A percentile compares a stretch with the other conserved stretches of the same genome.
phyloP scores from a whole-genome alignment of 768 basidiomycete genomes.

The Hemileccinum impolitum region DNA sequence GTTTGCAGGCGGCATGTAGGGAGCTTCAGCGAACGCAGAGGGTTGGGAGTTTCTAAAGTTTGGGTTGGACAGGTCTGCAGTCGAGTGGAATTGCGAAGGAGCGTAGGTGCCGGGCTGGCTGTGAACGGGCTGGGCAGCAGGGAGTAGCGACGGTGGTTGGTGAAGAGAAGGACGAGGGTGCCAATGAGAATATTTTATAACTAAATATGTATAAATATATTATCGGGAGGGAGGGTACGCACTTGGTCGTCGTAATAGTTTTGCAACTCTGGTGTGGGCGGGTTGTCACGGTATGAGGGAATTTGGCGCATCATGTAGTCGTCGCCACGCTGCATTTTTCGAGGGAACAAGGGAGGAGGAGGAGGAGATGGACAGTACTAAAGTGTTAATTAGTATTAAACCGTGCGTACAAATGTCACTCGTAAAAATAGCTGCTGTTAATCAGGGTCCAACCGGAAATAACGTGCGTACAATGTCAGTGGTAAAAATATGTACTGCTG shows the following conservation, averaged over 20 bases:
- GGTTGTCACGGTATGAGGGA: slow-evolving; percentile 19
- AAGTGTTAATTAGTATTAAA: too few relatives aligned
- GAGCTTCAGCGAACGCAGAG: slow-evolving; percentile 22
- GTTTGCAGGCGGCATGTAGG: slow-evolving; percentile 21
- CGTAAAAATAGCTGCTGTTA: too few relatives aligned
- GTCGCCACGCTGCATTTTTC: slow-evolving; percentile 20
- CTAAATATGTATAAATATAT: slow-evolving; percentile 4
- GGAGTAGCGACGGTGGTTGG: slow-evolving; percentile 1
- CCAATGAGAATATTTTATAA: slow-evolving; percentile 1
- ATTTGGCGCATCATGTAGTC: slow-evolving; percentile 29
- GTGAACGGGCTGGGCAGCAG: slow-evolving; percentile 30
- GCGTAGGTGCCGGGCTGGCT: slow-evolving; percentile 35
- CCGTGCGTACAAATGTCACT: too few relatives aligned
- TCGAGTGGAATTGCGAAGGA: slow-evolving; percentile 31
- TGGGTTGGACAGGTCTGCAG: slow-evolving; percentile 20
- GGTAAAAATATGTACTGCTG: too few relatives aligned
- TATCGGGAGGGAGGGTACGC: slow-evolving; percentile 5
- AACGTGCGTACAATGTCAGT: too few relatives aligned
- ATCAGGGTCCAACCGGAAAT: too few relatives aligned
- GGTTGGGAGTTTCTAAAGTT: slow-evolving; percentile 23
- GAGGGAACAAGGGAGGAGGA: background rate
- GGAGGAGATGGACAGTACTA: too few relatives aligned
- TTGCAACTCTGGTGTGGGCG: slow-evolving; percentile 25
- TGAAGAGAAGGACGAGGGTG: background rate
- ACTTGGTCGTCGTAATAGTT: slow-evolving; percentile 29